Evolutionary conservation across 495 filamentous ascomycete genomes (phyloP).

Genomic region (Trichocladium uniseriatum): DNA sequence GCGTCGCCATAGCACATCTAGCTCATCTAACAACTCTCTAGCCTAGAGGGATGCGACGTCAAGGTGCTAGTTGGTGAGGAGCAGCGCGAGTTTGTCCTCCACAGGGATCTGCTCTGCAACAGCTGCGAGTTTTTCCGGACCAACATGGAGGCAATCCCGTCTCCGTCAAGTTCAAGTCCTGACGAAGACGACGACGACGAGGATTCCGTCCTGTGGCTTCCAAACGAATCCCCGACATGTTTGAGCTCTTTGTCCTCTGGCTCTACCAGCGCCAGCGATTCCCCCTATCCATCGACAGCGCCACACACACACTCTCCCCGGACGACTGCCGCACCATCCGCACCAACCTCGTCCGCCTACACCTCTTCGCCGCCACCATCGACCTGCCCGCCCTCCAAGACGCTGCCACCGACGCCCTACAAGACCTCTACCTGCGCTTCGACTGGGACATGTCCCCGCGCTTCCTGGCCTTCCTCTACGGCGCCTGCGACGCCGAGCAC

Average conservation of each 20-base stretch:
- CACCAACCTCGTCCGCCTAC: conserved; percentile 36
- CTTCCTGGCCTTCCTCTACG: conserved; percentile 37
- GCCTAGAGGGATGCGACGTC: conserved; percentile 23
- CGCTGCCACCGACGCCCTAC: conserved; percentile 39
- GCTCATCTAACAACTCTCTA: conserved; percentile 6
- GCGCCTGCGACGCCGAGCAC: conserved; percentile 32
- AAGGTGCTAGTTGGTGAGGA: conserved; percentile 34
- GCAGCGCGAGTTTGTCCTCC: conserved; percentile 33
- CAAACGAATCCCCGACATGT: conserved; percentile 38
- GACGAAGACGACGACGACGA: conserved; percentile 12
- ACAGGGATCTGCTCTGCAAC: conserved; percentile 31
- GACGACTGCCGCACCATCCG: conserved; percentile 15
- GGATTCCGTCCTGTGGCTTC: conserved; percentile 29
- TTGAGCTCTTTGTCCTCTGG: conserved; percentile 40
- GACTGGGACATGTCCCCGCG: conserved; percentile 40
- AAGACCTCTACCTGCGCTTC: conserved; percentile 41
- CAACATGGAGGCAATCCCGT: conserved; percentile 25
- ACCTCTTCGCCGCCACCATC: conserved; percentile 39
- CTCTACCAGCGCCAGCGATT: conserved; percentile 32
- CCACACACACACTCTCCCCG: conserved; percentile 21
- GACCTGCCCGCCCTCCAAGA: conserved; percentile 36
- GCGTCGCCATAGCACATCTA: background rate
- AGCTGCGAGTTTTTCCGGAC: conserved; percentile 34
- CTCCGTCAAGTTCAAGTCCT: conserved; percentile 1
- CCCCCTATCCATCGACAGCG: conserved; percentile 29